Conservation (phyloP, 1,284 basidiomycete species). For the Boletus semigastroideus region DNA sequence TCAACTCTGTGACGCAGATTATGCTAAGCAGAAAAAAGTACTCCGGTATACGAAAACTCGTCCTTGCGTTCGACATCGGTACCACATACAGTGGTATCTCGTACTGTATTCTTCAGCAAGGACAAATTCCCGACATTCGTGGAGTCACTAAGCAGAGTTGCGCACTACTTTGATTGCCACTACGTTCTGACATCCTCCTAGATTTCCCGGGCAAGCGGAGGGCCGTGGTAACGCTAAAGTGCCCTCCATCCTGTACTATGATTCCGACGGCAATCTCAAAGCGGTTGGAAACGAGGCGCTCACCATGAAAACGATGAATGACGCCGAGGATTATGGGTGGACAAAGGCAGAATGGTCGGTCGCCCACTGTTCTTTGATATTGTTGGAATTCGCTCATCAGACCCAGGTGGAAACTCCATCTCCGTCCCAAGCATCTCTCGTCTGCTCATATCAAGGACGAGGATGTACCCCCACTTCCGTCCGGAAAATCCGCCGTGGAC, state of each 20-base stretch:
- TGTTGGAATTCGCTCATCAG: background rate
- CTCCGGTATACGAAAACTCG: too few relatives aligned
- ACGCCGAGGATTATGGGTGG: constrained; percentile 42
- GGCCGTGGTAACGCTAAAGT: constrained; percentile 41
- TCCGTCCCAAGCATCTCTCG: background rate
- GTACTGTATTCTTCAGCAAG: background rate
- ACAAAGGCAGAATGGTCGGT: constrained; percentile 43
- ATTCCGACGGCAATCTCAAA: constrained; percentile 37
- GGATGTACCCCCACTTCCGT: constrained; percentile 42
- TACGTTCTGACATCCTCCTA: constrained; percentile 9
- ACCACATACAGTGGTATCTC: constrained; percentile 2
- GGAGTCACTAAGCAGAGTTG: background rate
- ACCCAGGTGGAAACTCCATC: background rate
- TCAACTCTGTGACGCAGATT: too few relatives aligned
- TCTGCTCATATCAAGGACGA: background rate
- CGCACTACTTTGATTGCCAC: background rate
- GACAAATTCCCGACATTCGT: background rate
- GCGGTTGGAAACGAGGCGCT: constrained; percentile 47
- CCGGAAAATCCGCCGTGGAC: constrained; percentile 39
- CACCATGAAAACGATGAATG: constrained; percentile 33
- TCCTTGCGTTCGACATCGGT: background rate
- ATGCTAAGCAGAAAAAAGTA: too few relatives aligned
- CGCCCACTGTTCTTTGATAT: background rate
- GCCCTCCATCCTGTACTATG: constrained; percentile 51
- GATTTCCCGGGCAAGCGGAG: constrained; percentile 38